phyloP scores from a whole-genome alignment of 352 stramenopile genomes.

The Chrysophaeum taylorii region DNA sequence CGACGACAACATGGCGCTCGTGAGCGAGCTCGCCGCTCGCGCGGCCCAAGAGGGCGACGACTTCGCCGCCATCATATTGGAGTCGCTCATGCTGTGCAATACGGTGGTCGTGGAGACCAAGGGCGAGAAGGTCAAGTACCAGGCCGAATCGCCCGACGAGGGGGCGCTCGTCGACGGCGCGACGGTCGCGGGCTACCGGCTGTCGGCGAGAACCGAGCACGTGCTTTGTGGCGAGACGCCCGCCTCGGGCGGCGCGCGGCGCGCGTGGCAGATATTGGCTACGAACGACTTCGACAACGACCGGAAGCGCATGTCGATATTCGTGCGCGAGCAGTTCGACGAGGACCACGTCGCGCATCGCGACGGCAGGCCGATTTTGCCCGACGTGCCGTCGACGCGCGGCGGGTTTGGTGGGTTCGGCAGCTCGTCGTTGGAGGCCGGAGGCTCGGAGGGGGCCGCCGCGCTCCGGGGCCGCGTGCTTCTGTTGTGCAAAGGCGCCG shows the following conservation, averaged over 20 bases:
- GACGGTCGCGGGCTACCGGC: conserved; percentile 12
- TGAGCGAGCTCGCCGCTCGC: conserved; percentile 35
- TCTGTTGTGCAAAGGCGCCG: conserved; percentile 65
- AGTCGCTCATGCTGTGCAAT: conserved; percentile 67
- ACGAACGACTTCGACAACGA: conserved; percentile 96
- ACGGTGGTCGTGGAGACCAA: conserved; percentile 92
- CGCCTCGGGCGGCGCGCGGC: background rate
- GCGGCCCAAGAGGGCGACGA: background rate
- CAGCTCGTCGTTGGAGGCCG: background rate
- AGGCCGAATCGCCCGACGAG: conserved; percentile 31
- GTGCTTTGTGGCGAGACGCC: background rate
- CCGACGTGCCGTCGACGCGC: too few relatives aligned
- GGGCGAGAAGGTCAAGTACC: conserved; percentile 42
- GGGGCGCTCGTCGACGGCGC: conserved; percentile 26
- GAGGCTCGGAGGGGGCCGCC: background rate
- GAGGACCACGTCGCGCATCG: background rate
- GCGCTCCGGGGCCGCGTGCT: conserved; percentile 14
- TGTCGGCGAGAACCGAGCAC: conserved; percentile 14
- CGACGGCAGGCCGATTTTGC: background rate
- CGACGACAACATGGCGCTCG: conserved; percentile 41
- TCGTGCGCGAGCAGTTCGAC: conserved; percentile 60
- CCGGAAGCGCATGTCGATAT: conserved; percentile 94
- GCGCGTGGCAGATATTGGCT: conserved; percentile 79
- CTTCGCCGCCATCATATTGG: conserved; percentile 47
- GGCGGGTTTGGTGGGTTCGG: too few relatives aligned